Evolutionary conservation across 768 basidiomycete species (phyloP), one percentile per base, ranked within the genome.

Genomic region (Leccinum obscurum): DNA sequence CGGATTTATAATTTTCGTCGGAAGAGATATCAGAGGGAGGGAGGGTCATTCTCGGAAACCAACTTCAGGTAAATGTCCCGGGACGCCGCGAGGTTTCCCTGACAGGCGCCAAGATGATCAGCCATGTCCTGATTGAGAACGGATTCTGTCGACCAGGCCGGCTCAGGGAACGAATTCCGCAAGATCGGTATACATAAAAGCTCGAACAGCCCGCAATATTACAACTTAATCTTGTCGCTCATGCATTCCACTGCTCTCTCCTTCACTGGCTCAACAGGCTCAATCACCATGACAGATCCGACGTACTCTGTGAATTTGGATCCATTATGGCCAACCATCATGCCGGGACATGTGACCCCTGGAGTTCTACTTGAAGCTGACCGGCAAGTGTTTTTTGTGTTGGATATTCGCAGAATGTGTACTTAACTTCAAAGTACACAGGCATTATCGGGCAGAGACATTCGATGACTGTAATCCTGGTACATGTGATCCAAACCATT

Each of bases 181-280:
- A 9, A 32, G 11, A 7, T 48, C n/a, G 35, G 10, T 59, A 64
- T 59, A 62, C 30, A 32, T 32, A 34, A 34, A 64, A 46, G 3
- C 9, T 6, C 0, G 9, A 39, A 39, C 15, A 7, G 7, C 26
- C 5, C 24, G 0, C 8, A 17, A 2, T 10, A 3, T 8, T 17
- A 17, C 15, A 39, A 7, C 7, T 8, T 3, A 1, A 39, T 7
- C 37, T 6, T 7, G 4, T 46, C 13, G 14, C 30, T 28, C 48
- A 58, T 49, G 49, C 1, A 54, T 20, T 4, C n/a, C 17, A 10
- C 6, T 22, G 54, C 49, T 17, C 4, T 30, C 8, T 20, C 14
- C 52, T 13, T 49, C n/a, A 26, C 32, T 11, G 6, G 35, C 37
- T 4, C 17, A 1, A 49, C 10, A 4, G 32, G 58, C 14, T 3